Evolutionary conservation across 441 rosid species (phyloP).

Genomic region (Corymbia calophylla): DNA sequence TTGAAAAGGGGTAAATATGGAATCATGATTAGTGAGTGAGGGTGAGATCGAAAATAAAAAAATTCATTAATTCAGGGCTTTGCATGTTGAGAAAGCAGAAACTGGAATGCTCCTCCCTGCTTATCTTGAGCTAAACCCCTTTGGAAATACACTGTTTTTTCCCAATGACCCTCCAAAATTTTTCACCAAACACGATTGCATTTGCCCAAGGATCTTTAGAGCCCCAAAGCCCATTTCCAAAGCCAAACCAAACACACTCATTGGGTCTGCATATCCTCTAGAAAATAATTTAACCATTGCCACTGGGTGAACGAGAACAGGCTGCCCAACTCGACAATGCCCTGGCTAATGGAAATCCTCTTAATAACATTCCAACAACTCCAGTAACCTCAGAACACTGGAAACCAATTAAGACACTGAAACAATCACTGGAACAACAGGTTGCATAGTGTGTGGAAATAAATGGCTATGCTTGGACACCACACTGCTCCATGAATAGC

Average conservation of each 20-base stretch:
- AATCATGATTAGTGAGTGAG: not conserved
- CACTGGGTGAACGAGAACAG: not conserved
- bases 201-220: not conserved
- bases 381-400: not conserved
- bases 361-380: not conserved
- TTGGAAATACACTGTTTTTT: not conserved
- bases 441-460: not conserved
- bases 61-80: not conserved
- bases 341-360: not conserved
- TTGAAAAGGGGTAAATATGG: not conserved
- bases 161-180: not conserved
- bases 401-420: not conserved
- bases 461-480: not conserved
- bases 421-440: not conserved
- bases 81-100: not conserved
- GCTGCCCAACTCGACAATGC: not conserved
- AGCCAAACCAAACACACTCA: not conserved
- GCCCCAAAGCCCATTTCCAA: not conserved
- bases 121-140: not conserved
- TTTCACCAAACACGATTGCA: not conserved
- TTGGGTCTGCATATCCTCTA: not conserved
- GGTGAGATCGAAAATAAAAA: not conserved
- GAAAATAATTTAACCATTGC: not conserved
- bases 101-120: not conserved
- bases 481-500: not conserved